These are phyloP conservation scores for Ceratocystis eucalypticola DNA, from an alignment of 2,329 filamentous ascomycete genomes.

Conservation along the genomic window DNA sequence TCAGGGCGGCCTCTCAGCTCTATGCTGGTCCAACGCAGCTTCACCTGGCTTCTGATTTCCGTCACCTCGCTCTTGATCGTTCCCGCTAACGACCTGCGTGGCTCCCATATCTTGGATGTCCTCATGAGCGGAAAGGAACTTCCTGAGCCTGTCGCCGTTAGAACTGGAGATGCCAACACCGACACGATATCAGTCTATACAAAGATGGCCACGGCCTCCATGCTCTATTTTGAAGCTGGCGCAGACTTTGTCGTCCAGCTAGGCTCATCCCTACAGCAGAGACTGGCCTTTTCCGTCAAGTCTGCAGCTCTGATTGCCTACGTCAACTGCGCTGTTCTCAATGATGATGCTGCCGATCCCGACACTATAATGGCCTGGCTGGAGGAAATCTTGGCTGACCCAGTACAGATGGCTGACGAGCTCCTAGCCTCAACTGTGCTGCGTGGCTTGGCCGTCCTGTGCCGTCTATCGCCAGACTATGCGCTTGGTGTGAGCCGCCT, in stretches of 20 bases:
- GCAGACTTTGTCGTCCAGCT: constrained; percentile 73
- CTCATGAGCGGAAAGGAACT: constrained; percentile 45
- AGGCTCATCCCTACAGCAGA: constrained; percentile 75
- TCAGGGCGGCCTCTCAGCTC: constrained; percentile 72
- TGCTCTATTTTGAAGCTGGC: constrained; percentile 74
- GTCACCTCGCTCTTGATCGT: constrained; percentile 61
- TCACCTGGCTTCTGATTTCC: constrained; percentile 71
- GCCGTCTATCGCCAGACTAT: constrained; percentile 57
- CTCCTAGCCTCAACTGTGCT: constrained; percentile 65
- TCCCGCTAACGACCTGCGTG: constrained; percentile 44
- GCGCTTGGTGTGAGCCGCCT: constrained; percentile 65
- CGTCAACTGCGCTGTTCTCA: constrained; percentile 69
- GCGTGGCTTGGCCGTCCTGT: constrained; percentile 68
- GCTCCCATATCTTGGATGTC: constrained; percentile 57
- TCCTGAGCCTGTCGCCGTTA: constrained; percentile 20
- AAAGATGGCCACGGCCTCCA: constrained; percentile 64
- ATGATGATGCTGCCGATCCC: constrained; percentile 66
- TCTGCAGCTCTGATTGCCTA: constrained; percentile 69
- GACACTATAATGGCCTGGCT: constrained; percentile 75
- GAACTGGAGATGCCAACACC: constrained; percentile 31
- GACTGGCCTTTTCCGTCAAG: constrained; percentile 74
- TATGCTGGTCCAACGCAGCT: constrained; percentile 79
- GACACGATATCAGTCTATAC: constrained; percentile 53
- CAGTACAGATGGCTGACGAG: constrained; percentile 68
- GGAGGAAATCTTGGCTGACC: constrained; percentile 65